Conservation (phyloP, 2,329 filamentous ascomycete species). For the Beauveria australis region DNA sequence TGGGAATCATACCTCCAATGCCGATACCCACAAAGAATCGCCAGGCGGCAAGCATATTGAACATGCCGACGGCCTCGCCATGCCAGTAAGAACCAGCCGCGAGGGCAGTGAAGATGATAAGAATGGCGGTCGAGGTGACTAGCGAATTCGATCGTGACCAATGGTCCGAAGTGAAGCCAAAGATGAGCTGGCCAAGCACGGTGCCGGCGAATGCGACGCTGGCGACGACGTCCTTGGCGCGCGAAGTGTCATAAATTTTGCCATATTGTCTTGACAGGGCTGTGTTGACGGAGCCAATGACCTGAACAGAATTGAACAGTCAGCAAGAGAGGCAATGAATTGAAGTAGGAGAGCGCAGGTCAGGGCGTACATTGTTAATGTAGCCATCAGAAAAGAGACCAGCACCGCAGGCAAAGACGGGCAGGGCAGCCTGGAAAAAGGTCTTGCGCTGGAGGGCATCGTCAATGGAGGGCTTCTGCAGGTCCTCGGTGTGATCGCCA, state of each 20-base stretch:
- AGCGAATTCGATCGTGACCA: slow-evolving; percentile 80
- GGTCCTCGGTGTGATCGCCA: neutral
- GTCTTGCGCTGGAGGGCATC: slow-evolving; percentile 9
- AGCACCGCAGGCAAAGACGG: slow-evolving; percentile 80
- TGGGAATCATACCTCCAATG: slow-evolving; percentile 52
- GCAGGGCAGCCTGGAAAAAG: slow-evolving; percentile 30
- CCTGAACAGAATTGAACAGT: slow-evolving; percentile 34
- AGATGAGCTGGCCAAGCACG: slow-evolving; percentile 71
- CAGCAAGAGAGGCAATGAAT: neutral
- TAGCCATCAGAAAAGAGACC: slow-evolving; percentile 90
- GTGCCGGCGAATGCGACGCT: slow-evolving; percentile 83
- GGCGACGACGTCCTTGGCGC: slow-evolving; percentile 64
- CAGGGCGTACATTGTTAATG: slow-evolving; percentile 62
- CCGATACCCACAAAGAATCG: slow-evolving; percentile 74
- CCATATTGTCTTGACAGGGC: slow-evolving; percentile 63
- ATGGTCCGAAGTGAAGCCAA: slow-evolving; percentile 74
- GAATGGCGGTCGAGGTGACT: slow-evolving; percentile 70
- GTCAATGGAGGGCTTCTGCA: neutral
- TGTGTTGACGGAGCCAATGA: slow-evolving; percentile 82
- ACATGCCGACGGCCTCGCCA: slow-evolving; percentile 60
- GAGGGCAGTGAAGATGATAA: slow-evolving; percentile 78
- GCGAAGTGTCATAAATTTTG: slow-evolving; percentile 57
- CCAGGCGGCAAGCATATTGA: slow-evolving; percentile 70
- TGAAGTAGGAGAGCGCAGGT: neutral
- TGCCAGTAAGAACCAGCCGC: slow-evolving; percentile 68